Conservation (phyloP, 805 yeast species). For the Myxozyma neotropica region DNA sequence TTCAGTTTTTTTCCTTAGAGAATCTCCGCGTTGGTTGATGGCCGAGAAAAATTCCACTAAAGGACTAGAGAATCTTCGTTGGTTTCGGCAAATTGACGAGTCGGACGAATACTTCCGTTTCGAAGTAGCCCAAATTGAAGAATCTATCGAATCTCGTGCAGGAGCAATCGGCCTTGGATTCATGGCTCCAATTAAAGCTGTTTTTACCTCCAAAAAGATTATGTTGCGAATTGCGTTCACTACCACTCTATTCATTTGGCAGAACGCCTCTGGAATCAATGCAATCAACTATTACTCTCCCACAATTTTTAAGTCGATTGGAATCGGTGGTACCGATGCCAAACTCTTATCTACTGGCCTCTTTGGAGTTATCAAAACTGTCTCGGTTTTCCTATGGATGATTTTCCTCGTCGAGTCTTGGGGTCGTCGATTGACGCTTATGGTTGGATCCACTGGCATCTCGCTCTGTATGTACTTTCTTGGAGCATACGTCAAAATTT, state of each 20-base stretch:
- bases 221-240: slow-evolving; percentile 6
- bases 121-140: slow-evolving; percentile 44
- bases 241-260: slow-evolving; percentile 25
- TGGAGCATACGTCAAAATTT: slow-evolving; percentile 24
- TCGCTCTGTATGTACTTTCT: slow-evolving; percentile 20
- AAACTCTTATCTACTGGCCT: slow-evolving; percentile 56
- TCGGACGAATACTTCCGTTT: slow-evolving; percentile 48
- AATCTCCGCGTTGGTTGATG: slow-evolving; percentile 70
- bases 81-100: slow-evolving; percentile 47
- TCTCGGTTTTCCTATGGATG: slow-evolving; percentile 19
- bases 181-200: slow-evolving; percentile 20
- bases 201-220: slow-evolving; percentile 2
- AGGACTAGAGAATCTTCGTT: slow-evolving; percentile 53
- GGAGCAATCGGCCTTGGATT: slow-evolving; percentile 24
- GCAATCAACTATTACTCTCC: slow-evolving; percentile 55
- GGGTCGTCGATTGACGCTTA: slow-evolving; percentile 24
- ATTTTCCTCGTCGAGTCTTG: slow-evolving; percentile 17
- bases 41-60: slow-evolving; percentile 57
- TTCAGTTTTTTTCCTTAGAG: slow-evolving; percentile 55
- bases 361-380: slow-evolving; percentile 52
- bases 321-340: slow-evolving; percentile 51
- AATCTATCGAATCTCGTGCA: slow-evolving; percentile 15
- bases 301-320: slow-evolving; percentile 52
- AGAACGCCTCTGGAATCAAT: slow-evolving; percentile 28
- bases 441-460: slow-evolving; percentile 19